Evolutionary conservation across 2,329 filamentous ascomycete species (phyloP).

Genomic region (Rutstroemia sp.): DNA sequence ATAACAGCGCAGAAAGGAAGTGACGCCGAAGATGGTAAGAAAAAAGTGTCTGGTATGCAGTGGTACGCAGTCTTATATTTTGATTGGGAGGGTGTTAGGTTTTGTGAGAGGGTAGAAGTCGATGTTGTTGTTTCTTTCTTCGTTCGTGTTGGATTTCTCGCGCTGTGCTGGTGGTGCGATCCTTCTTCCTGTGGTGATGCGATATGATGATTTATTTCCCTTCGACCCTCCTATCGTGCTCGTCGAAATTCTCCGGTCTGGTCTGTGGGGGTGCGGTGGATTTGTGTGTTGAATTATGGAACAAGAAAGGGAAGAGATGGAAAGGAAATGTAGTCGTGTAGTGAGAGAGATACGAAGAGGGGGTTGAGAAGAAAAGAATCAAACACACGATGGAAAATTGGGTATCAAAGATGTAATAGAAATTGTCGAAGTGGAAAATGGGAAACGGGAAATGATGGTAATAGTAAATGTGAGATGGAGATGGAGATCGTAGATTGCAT

Average conservation of each 20-base stretch:
- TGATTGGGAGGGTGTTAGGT: neutral
- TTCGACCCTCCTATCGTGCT: too few species aligned
- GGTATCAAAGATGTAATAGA: neutral
- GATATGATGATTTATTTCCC: neutral
- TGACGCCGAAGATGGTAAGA: neutral
- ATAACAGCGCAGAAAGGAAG: neutral
- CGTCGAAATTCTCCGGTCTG: too few species aligned
- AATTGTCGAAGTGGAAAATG: neutral
- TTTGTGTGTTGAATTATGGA: neutral
- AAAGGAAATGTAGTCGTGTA: neutral
- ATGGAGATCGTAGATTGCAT: too few species aligned
- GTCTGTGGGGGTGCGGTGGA: too few species aligned
- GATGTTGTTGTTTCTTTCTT: neutral
- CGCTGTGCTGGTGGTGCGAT: neutral
- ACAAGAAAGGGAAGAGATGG: neutral
- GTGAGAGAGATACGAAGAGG: neutral
- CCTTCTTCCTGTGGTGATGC: neutral
- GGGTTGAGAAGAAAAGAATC: neutral
- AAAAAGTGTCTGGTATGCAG: neutral
- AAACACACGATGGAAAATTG: neutral
- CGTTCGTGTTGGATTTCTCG: neutral
- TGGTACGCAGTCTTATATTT: constrained; percentile 1
- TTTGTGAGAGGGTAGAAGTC: too few species aligned
- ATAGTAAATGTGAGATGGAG: too few species aligned
- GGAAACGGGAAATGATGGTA: neutral